Evolutionary conservation across 2,329 filamentous ascomycete genomes (phyloP).

Genomic region (Grosmannia huntii): DNA sequence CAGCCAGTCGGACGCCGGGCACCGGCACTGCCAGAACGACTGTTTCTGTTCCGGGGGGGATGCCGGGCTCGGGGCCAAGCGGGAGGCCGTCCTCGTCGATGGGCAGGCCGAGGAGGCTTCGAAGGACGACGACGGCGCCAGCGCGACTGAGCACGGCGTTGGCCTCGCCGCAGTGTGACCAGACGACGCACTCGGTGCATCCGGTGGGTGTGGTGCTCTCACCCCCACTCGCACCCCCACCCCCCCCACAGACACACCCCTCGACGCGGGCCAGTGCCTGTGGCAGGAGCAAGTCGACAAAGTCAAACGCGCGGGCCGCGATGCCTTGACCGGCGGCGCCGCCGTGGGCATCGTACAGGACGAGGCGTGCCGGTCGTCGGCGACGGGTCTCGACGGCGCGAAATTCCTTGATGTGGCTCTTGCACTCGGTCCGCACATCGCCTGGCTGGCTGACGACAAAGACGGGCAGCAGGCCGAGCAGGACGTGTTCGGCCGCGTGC

Average conservation of each 20-base stretch:
- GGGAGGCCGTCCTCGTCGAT: constrained; percentile 77
- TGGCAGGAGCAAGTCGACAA: constrained; percentile 63
- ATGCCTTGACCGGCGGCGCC: constrained; percentile 75
- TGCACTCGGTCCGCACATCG: constrained; percentile 91
- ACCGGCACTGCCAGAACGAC: constrained; percentile 63
- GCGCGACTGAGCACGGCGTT: constrained; percentile 93
- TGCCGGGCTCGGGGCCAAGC: constrained; percentile 65
- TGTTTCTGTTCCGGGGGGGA: constrained; percentile 66
- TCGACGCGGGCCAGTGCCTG: constrained; percentile 69
- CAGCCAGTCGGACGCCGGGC: constrained; percentile 15
- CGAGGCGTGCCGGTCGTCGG: constrained; percentile 71
- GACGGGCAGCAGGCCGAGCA: constrained; percentile 76
- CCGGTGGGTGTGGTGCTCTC: constrained; percentile 61
- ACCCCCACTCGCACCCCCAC: no score
- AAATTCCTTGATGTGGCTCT: constrained; percentile 79
- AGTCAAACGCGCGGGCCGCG: constrained; percentile 86
- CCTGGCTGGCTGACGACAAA: constrained; percentile 84
- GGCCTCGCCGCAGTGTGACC: constrained; percentile 68
- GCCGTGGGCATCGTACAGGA: constrained; percentile 92
- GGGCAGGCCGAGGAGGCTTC: constrained; percentile 58
- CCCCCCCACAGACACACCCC: no score
- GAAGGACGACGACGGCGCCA: constrained; percentile 70
- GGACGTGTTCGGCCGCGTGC: constrained; percentile 85
- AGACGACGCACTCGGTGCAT: constrained; percentile 82
- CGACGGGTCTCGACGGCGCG: constrained; percentile 31